phyloP scores from a whole-genome alignment of 495 filamentous ascomycete species.

The Annulohypoxylon bovei region DNA sequence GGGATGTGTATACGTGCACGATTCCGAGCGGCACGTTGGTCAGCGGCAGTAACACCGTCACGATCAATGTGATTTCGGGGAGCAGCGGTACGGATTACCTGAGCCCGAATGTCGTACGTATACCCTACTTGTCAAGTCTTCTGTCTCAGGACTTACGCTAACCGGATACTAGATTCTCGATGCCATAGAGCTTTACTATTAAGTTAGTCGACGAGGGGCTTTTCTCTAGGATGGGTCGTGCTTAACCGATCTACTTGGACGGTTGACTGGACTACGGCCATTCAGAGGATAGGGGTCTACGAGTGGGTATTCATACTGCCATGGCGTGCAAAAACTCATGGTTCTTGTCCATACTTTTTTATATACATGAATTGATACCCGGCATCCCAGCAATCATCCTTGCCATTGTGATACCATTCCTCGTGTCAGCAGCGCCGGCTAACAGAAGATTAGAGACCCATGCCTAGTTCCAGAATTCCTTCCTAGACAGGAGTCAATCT shows the following conservation, averaged over 20 bases:
- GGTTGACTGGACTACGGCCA: no score
- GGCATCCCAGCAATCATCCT: not conserved
- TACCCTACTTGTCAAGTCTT: not conserved
- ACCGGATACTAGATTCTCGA: slow-evolving; percentile 54
- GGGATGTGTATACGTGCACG: slow-evolving; percentile 61
- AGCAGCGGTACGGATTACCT: slow-evolving; percentile 59
- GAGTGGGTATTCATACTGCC: not conserved
- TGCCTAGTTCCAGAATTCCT: not conserved
- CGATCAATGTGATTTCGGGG: slow-evolving; percentile 62
- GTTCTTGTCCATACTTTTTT: not conserved
- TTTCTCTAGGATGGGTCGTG: not conserved
- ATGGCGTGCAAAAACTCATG: not conserved
- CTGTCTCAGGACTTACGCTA: not conserved
- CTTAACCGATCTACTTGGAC: not conserved
- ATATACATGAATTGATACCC: not conserved
- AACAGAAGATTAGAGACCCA: no score
- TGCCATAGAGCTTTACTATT: slow-evolving; percentile 57
- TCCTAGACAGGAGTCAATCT: not conserved
- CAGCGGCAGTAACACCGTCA: slow-evolving; percentile 61
- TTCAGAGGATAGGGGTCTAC: not conserved
- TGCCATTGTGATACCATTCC: not conserved
- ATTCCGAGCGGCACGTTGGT: slow-evolving; percentile 59
- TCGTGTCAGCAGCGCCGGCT: not conserved
- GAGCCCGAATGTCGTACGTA: slow-evolving; percentile 63
- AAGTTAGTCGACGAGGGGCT: not conserved